phyloP scores from a whole-genome alignment of 345 rosid genomes.

The Acer negundo region DNA sequence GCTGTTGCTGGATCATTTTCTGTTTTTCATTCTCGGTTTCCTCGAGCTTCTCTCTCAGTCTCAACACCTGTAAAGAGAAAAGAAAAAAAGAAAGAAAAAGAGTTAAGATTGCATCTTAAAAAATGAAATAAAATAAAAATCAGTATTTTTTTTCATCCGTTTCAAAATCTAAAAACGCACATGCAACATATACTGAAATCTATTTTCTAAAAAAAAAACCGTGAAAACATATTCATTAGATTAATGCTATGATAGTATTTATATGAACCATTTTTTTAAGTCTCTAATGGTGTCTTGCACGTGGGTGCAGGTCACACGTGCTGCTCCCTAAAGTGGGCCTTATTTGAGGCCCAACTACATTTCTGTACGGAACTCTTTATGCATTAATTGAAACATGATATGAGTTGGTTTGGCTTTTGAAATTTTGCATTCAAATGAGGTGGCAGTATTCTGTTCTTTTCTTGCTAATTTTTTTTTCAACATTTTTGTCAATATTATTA shows the following conservation, averaged over 20 bases:
- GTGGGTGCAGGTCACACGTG: not conserved
- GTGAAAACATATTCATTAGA: no score
- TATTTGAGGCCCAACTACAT: conserved; percentile 27
- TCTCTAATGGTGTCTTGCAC: not conserved
- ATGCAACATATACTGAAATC: no score
- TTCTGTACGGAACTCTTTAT: conserved; percentile 3
- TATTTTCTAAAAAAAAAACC: no score
- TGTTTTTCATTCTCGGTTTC: not conserved
- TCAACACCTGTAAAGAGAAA: conserved; percentile 41
- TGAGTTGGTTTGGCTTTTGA: not conserved
- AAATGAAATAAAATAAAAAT: no score
- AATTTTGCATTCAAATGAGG: conserved; percentile 38
- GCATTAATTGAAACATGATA: not conserved
- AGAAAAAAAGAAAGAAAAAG: no score
- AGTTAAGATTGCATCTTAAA: no score
- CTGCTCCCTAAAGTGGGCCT: conserved; percentile 27
- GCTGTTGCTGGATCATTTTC: conserved; percentile 15
- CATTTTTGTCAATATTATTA: not conserved
- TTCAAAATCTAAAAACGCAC: no score
- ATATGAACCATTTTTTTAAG: not conserved
- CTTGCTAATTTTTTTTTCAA: conserved; percentile 10
- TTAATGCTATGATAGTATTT: no score
- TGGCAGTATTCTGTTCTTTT: conserved; percentile 39
- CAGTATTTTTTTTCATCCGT: no score
- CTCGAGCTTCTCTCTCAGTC: conserved; percentile 39